These are phyloP conservation scores for Nothophaeocryptopus gaeumannii DNA, from an alignment of 2,329 filamentous ascomycete genomes.

Conservation along the genomic window DNA sequence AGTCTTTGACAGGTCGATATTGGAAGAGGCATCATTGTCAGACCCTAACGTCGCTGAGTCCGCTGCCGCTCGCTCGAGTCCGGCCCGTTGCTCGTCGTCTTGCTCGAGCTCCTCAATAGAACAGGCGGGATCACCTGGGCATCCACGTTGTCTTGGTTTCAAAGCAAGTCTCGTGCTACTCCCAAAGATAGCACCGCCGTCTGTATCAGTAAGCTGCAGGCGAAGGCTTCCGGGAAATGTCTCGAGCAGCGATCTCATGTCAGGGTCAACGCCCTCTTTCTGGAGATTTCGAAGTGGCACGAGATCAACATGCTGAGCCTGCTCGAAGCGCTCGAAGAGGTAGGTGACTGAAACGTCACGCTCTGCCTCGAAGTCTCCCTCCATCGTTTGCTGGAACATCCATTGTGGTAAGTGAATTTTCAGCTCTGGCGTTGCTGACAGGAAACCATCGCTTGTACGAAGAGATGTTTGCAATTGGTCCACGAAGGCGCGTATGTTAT, in stretches of 20 bases:
- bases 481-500: conserved; percentile 21
- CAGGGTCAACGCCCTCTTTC: conserved; percentile 1
- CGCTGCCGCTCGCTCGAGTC: too few relatives aligned
- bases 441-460: conserved; percentile 8
- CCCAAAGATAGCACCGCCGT: conserved; percentile 21
- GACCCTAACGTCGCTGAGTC: too few relatives aligned
- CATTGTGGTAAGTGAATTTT: conserved; percentile 21
- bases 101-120: too few relatives aligned
- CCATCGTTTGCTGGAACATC: conserved; percentile 3
- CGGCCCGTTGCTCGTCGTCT: too few relatives aligned
- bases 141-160: background rate
- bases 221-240: conserved; percentile 1
- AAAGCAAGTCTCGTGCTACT: conserved; percentile 12
- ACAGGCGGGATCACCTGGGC: too few relatives aligned
- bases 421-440: conserved; percentile 22
- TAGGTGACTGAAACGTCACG: conserved; percentile 22
- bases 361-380: background rate
- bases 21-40: too few relatives aligned
- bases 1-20: background rate
- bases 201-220: conserved; percentile 18
- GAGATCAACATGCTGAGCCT: conserved; percentile 17
- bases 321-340: conserved; percentile 31
- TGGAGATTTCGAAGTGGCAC: background rate
- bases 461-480: conserved; percentile 19
- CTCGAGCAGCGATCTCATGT: conserved; percentile 1